phyloP scores from a whole-genome alignment of 352 stramenopile species.

The Globisporangium abappressorium region DNA sequence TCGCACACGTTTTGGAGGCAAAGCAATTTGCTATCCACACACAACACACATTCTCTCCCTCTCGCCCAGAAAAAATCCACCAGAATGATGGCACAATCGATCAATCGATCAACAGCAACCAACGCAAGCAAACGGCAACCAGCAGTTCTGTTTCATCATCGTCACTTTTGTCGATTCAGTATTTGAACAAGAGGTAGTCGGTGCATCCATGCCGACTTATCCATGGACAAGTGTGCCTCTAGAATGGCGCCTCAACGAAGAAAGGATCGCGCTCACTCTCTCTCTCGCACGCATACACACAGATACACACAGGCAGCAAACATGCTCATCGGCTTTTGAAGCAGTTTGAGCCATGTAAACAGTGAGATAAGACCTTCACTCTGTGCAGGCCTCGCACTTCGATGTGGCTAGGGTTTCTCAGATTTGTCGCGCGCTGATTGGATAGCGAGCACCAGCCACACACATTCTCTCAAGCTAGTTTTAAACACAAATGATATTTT shows the following conservation, averaged over 20 bases:
- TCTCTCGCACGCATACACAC: not conserved
- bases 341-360: not conserved
- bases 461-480: not conserved
- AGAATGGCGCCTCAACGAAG: too few species aligned
- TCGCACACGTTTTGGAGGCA: too few species aligned
- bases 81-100: not conserved
- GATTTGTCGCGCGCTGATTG: not conserved
- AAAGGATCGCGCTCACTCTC: too few species aligned
- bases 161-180: not conserved
- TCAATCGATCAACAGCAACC: not conserved
- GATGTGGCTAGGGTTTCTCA: not conserved
- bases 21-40: not conserved
- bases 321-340: not conserved
- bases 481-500: not conserved
- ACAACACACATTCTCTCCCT: not conserved
- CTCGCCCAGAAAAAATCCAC: slow-evolving; percentile 1
- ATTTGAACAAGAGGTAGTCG: not conserved
- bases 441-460: not conserved
- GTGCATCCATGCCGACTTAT: too few species aligned
- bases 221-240: too few species aligned
- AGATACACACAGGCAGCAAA: not conserved
- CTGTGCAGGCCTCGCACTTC: not conserved
- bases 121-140: slow-evolving; percentile 5
- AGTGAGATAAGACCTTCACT: slow-evolving; percentile 7
- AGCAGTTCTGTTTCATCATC: not conserved